Evolutionary conservation across 1,284 basidiomycete genomes (phyloP).

Genomic region (Anthracocystis setariae): DNA sequence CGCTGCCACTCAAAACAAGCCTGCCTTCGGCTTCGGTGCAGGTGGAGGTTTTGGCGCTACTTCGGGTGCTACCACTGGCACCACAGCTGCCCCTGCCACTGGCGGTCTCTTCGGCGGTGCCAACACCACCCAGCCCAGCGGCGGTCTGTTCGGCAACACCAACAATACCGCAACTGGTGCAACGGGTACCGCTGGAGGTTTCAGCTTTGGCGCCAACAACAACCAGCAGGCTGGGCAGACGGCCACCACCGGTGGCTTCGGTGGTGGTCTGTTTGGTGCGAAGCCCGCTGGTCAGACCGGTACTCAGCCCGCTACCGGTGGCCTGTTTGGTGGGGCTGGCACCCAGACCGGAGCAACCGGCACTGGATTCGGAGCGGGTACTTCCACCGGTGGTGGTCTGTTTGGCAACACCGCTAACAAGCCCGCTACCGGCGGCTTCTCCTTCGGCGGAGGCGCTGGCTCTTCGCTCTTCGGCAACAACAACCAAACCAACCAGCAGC

Average conservation of each 20-base stretch:
- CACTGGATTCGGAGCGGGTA: slow-evolving; percentile 44
- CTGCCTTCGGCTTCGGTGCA: slow-evolving; percentile 61
- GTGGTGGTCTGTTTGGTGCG: slow-evolving; percentile 62
- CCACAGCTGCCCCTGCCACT: slow-evolving; percentile 54
- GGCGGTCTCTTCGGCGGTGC: slow-evolving; percentile 69
- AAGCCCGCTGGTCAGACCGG: slow-evolving; percentile 58
- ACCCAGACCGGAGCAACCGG: slow-evolving; percentile 54
- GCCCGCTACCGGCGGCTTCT: slow-evolving; percentile 49
- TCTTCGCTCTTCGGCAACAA: slow-evolving; percentile 56
- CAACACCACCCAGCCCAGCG: slow-evolving; percentile 48
- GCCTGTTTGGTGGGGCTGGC: slow-evolving; percentile 64
- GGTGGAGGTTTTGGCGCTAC: slow-evolving; percentile 46
- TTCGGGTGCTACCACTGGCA: slow-evolving; percentile 36
- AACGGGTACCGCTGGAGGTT: slow-evolving; percentile 40
- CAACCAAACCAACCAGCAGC: slow-evolving; percentile 41
- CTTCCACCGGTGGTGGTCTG: slow-evolving; percentile 56
- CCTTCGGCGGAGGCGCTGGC: slow-evolving; percentile 60
- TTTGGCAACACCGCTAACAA: slow-evolving; percentile 65
- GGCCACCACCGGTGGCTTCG: slow-evolving; percentile 46
- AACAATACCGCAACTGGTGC: slow-evolving; percentile 22
- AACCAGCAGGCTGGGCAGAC: slow-evolving; percentile 41
- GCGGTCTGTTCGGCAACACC: slow-evolving; percentile 47
- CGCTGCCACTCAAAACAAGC: slow-evolving; percentile 53
- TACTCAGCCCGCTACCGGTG: slow-evolving; percentile 61
- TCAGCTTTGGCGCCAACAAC: slow-evolving; percentile 50